Percentiles rank a stretch among this genome's conserved stretches.
These are phyloP conservation scores for Mikania micrantha DNA, from an alignment of 129 eudicot species.

Conservation along the genomic window DNA sequence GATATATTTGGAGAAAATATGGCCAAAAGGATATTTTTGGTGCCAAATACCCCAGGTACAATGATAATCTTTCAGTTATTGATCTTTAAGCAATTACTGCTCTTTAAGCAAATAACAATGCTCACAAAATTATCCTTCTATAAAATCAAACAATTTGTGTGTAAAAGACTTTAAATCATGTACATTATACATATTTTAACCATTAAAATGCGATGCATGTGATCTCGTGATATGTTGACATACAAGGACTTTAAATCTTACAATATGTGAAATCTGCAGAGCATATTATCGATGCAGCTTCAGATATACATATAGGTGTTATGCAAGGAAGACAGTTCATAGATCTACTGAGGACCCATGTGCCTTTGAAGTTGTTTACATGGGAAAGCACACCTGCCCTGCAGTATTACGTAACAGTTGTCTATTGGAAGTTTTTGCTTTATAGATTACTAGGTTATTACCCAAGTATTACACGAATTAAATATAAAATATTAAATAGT, in stretches of 20 bases:
- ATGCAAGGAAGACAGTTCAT: neutral
- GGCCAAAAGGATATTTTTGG: neutral
- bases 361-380: neutral
- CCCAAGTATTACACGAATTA: too few species aligned
- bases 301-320: neutral
- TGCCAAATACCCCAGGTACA: constrained; percentile 1
- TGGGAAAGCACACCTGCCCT: neutral
- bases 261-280: neutral
- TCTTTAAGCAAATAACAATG: neutral
- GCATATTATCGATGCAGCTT: neutral
- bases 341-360: constrained; percentile 2
- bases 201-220: neutral
- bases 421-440: neutral
- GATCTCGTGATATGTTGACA: neutral
- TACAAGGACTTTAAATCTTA: neutral
- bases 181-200: neutral
- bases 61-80: neutral
- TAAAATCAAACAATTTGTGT: neutral
- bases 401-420: neutral
- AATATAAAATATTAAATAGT: too few species aligned
- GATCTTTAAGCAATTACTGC: neutral
- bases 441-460: too few species aligned
- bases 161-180: neutral
- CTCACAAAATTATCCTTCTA: neutral
- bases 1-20: constrained; percentile 8